These are phyloP conservation scores for Delitschia confertaspora DNA, from an alignment of 495 filamentous ascomycete species.

Conservation along the genomic window DNA sequence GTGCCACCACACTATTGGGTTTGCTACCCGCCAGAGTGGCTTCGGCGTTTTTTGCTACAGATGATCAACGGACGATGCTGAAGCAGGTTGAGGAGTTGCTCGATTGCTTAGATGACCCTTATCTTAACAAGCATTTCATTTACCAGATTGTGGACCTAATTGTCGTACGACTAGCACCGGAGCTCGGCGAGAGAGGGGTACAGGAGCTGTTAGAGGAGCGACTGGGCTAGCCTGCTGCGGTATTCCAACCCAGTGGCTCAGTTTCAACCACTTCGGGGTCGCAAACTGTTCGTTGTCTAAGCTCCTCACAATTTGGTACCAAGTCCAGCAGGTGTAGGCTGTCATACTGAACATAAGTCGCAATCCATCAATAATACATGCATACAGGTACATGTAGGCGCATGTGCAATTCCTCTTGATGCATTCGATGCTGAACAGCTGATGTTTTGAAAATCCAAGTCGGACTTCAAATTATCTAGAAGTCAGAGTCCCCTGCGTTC, in stretches of 20 bases:
- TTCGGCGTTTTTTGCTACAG: conserved; percentile 46
- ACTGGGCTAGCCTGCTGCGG: conserved; percentile 35
- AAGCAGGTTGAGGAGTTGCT: conserved; percentile 50
- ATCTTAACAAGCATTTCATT: conserved; percentile 83
- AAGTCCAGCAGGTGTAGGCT: too few relatives aligned
- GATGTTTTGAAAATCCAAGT: conserved; percentile 2
- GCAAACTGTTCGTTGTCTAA: conserved; percentile 1
- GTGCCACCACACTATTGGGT: conserved; percentile 45
- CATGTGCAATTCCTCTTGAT: conserved; percentile 6
- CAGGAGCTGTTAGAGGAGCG: conserved; percentile 65
- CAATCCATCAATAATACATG: too few relatives aligned
- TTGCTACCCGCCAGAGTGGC: conserved; percentile 42
- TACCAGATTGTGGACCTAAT: conserved; percentile 70
- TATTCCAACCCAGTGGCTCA: conserved; percentile 9
- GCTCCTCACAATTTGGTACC: conserved; percentile 13
- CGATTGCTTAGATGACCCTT: conserved; percentile 67
- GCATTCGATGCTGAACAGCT: conserved; percentile 18
- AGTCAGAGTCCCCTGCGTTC: too few relatives aligned
- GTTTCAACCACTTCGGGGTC: too few relatives aligned
- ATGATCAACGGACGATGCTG: conserved; percentile 37
- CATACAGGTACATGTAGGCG: too few relatives aligned
- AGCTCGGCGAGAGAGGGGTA: conserved; percentile 66
- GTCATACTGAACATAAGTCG: too few relatives aligned
- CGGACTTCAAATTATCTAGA: too few relatives aligned
- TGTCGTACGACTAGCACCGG: conserved; percentile 70